Conservation (phyloP, 352 stramenopile species). For the Phytophthora crassamura region DNA sequence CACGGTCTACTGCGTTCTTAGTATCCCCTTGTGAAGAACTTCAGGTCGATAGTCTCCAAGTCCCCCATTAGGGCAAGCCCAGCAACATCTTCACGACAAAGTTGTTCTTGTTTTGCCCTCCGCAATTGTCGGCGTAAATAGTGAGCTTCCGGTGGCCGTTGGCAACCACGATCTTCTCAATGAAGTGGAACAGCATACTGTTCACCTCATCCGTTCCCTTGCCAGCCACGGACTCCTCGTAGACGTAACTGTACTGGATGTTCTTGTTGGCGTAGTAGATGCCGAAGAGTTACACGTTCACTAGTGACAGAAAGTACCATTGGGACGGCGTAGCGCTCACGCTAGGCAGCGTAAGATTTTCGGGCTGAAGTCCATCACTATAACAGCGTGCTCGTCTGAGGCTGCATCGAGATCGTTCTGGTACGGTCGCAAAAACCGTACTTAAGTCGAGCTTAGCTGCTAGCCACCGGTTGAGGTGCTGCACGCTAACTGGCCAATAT, state of each 20-base stretch:
- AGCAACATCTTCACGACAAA: conserved; percentile 10
- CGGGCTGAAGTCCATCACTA: conserved; percentile 27
- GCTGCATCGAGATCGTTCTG: not conserved
- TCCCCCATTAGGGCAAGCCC: conserved; percentile 2
- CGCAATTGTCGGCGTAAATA: no score
- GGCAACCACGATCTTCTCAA: no score
- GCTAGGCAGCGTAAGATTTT: conserved; percentile 27
- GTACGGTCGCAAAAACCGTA: no score
- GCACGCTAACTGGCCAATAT: no score
- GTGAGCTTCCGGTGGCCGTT: no score
- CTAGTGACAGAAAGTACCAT: conserved; percentile 31
- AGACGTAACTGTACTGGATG: conserved; percentile 23
- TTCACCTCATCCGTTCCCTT: no score
- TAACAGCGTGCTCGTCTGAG: conserved; percentile 8
- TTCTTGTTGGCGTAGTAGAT: conserved; percentile 20
- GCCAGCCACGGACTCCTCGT: no score
- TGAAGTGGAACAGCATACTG: no score
- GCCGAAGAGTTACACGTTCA: conserved; percentile 23
- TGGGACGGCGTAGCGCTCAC: conserved; percentile 6
- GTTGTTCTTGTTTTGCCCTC: not conserved
- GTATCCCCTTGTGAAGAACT: conserved; percentile 21
- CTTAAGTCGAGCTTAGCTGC: no score
- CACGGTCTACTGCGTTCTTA: conserved; percentile 21
- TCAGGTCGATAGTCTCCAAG: conserved; percentile 4
- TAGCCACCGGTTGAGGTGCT: no score